Percentiles rank a stretch among this genome's conserved stretches.
phyloP scores from a whole-genome alignment of 2,329 filamentous ascomycete genomes.

The Alternaria postmessia region DNA sequence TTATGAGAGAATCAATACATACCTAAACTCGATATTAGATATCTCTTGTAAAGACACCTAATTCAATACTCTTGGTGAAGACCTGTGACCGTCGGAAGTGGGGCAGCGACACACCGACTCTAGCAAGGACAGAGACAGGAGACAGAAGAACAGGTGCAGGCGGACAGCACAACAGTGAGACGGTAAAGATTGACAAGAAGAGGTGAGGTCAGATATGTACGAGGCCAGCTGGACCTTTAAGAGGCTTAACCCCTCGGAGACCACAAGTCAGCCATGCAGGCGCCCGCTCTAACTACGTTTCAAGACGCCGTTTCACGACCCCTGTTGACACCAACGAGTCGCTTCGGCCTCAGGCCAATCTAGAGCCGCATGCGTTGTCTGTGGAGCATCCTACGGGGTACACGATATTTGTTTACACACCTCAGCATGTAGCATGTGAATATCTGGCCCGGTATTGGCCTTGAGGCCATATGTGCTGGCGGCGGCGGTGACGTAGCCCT shows the following conservation, averaged over 20 bases:
- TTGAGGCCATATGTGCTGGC: neutral
- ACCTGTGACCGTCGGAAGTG: conserved; percentile 6
- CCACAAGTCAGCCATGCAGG: conserved; percentile 44
- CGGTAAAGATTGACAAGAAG: conserved; percentile 22
- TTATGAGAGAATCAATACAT: conserved; percentile 3
- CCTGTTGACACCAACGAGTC: conserved; percentile 43
- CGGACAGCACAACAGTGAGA: conserved; percentile 10
- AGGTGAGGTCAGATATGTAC: conserved; percentile 27
- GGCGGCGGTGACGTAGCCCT: conserved; percentile 13
- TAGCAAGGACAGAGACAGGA: conserved; percentile 13
- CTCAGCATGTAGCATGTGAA: neutral
- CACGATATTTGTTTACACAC: neutral
- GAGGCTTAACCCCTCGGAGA: conserved; percentile 19
- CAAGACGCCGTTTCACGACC: conserved; percentile 48
- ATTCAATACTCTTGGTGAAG: neutral
- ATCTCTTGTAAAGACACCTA: neutral
- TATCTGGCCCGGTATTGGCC: neutral
- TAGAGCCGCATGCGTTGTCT: conserved; percentile 1
- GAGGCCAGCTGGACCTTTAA: conserved; percentile 34
- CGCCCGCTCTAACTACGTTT: conserved; percentile 45
- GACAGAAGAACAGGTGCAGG: conserved; percentile 1
- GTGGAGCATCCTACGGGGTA: neutral
- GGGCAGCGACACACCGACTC: conserved; percentile 9
- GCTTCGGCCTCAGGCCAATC: conserved; percentile 31
- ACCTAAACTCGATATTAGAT: conserved; percentile 3